Percentiles rank a stretch among this genome's conserved stretches.
phyloP scores from a whole-genome alignment of 2,329 filamentous ascomycete species.

The Thielaviopsis euricoi region DNA sequence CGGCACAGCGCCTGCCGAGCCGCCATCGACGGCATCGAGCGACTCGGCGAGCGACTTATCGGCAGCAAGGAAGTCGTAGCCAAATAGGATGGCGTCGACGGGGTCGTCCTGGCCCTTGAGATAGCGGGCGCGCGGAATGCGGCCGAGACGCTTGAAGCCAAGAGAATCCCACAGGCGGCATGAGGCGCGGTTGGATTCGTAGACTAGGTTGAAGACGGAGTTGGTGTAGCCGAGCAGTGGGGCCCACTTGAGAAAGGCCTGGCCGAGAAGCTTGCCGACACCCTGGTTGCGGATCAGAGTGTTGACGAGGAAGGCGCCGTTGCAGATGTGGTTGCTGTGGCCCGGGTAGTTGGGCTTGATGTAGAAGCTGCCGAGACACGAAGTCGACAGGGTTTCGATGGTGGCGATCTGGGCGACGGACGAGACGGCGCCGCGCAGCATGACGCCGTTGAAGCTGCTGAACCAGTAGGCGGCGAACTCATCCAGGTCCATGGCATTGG shows the following conservation, averaged over 20 bases:
- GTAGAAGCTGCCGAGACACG: conserved; percentile 81
- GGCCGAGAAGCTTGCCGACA: conserved; percentile 59
- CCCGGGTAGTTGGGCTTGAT: conserved; percentile 91
- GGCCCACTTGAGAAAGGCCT: conserved; percentile 62
- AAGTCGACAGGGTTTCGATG: conserved; percentile 60
- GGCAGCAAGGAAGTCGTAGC: conserved; percentile 37
- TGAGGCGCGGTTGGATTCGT: conserved; percentile 82
- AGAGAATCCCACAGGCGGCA: conserved; percentile 85
- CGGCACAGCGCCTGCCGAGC: conserved; percentile 7
- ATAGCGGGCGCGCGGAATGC: conserved; percentile 56
- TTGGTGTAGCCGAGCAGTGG: conserved; percentile 75
- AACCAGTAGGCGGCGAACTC: conserved; percentile 79
- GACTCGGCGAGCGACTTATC: conserved; percentile 20
- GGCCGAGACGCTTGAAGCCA: conserved; percentile 81
- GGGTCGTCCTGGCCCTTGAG: conserved; percentile 51
- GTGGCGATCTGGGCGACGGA: conserved; percentile 20
- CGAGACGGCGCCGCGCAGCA: conserved; percentile 64
- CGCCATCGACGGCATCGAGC: conserved; percentile 18
- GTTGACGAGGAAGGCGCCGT: conserved; percentile 63
- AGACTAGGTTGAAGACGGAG: conserved; percentile 86
- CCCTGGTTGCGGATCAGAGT: conserved; percentile 57
- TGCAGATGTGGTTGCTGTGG: conserved; percentile 79
- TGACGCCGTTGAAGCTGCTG: conserved; percentile 74
- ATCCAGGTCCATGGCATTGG: conserved; percentile 55
- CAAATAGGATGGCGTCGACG: conserved; percentile 65